A percentile compares a stretch with the other conserved stretches of the same genome.
phyloP scores from a whole-genome alignment of 306 rosid species.

The Alnus glutinosa region DNA sequence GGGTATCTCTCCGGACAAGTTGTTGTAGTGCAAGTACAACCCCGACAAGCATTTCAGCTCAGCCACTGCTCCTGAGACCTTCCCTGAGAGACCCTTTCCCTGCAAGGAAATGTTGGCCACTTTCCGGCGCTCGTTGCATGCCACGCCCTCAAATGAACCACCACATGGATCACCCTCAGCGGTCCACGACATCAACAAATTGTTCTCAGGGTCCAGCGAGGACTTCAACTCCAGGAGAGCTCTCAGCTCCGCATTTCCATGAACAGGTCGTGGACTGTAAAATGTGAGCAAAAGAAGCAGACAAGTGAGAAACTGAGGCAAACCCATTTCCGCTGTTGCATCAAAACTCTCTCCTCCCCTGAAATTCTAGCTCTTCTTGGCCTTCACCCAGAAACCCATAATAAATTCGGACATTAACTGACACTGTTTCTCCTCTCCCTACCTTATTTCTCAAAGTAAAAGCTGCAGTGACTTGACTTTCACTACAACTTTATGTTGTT shows the following conservation, averaged over 20 bases:
- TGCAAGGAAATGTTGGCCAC: constrained; percentile 82
- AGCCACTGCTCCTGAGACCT: constrained; percentile 70
- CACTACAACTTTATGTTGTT: not conserved
- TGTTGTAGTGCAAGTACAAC: constrained; percentile 79
- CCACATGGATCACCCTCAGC: constrained; percentile 73
- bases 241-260: constrained; percentile 71
- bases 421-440: not conserved
- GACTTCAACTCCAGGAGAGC: constrained; percentile 75
- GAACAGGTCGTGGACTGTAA: constrained; percentile 24
- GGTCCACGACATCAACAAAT: constrained; percentile 72
- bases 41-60: constrained; percentile 79
- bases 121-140: constrained; percentile 73
- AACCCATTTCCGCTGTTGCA: constrained; percentile 43
- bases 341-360: constrained; percentile 14
- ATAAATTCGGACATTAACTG: no score
- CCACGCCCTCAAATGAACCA: constrained; percentile 71
- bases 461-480: no score
- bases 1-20: constrained; percentile 82
- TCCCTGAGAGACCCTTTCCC: constrained; percentile 85
- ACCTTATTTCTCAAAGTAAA: no score
- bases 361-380: not conserved
- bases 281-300: constrained; percentile 29
- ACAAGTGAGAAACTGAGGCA: constrained; percentile 20
- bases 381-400: constrained; percentile 26
- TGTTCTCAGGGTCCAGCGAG: constrained; percentile 78